Evolutionary conservation across 176 grass and related monocot genomes (phyloP), one percentile per base, ranked within the genome.

Genomic region (Coix lacrymajobi): DNA sequence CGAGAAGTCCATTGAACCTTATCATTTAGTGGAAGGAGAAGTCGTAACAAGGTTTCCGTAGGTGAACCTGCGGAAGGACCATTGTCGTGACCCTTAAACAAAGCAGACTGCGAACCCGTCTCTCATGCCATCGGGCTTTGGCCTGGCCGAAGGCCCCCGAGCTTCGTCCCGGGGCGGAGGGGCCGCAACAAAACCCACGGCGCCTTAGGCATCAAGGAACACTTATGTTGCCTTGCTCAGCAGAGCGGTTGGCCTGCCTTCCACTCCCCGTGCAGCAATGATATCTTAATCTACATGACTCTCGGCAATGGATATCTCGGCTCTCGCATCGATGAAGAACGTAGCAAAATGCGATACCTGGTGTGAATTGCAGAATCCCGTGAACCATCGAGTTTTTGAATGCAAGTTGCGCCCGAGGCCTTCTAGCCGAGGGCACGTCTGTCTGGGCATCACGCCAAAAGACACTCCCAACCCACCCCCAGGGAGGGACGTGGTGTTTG

Each of bases 341-440:
- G 81, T 89, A 92, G 92, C 67, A 80, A 95, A 92, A 90, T 92
- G 93, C 74, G 87, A 95, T 95, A 92, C 87, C 41, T 90, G 87
- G 93, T 92, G 92, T 94, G 89, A 94, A 92, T 88, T 94, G 84
- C 73, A 91, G 87, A 94, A 94, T 94, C 92, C 81, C 71, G 71
- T 31, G 85, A 91, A 85, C 85, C 89, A 91, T 91, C 85, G 62
- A 91, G 80, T 91, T 81, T 91, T 91, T 91, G 89, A 91, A 91
- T 81, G 89, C 80, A 87, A 90, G 89, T 91, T 91, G 89, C 76
- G 89, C 85, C 69, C 82, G 85, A 87, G 85, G 89, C 81, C 86
- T 25, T 48, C 49, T 52, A 66, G 81, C 36, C 58, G 66, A 80
- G 84, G 84, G 84, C 84, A 86, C 66, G 84, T 66, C 84, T 74